Evolutionary conservation across 768 basidiomycete genomes (phyloP).

Genomic region (Pleurotus djamor): DNA sequence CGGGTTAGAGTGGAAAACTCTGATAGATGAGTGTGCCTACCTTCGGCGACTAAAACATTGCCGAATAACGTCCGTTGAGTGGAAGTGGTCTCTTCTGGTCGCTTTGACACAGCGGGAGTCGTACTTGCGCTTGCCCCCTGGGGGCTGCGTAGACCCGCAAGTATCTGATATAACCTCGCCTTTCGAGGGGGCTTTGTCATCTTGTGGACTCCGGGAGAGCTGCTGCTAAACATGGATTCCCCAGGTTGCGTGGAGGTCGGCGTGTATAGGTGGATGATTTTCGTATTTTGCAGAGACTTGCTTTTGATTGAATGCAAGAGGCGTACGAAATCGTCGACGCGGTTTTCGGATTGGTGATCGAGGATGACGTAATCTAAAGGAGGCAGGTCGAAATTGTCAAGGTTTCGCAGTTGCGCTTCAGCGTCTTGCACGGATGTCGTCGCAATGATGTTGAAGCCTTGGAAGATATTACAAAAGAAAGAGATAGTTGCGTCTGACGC

Average conservation of each 20-base stretch:
- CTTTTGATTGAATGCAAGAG: slow-evolving; percentile 39
- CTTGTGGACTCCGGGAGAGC: slow-evolving; percentile 54
- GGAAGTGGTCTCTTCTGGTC: slow-evolving; percentile 43
- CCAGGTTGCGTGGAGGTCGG: slow-evolving; percentile 61
- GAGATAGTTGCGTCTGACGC: slow-evolving; percentile 54
- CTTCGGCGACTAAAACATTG: slow-evolving; percentile 73
- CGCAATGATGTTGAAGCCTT: slow-evolving; percentile 46
- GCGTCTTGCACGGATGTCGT: slow-evolving; percentile 45
- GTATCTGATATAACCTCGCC: slow-evolving; percentile 54
- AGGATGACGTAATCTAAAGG: slow-evolving; percentile 64
- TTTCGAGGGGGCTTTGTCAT: slow-evolving; percentile 73
- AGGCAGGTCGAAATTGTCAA: slow-evolving; percentile 20
- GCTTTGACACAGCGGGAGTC: slow-evolving; percentile 32
- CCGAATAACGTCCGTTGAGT: slow-evolving; percentile 58
- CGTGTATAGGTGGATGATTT: slow-evolving; percentile 71
- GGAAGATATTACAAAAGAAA: slow-evolving; percentile 56
- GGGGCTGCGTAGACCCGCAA: slow-evolving; percentile 59
- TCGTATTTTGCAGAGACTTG: slow-evolving; percentile 46
- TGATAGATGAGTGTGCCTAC: slow-evolving; percentile 24
- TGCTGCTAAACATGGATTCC: slow-evolving; percentile 47
- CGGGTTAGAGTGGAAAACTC: not conserved
- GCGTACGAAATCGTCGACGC: slow-evolving; percentile 54
- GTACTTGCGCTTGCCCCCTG: slow-evolving; percentile 36
- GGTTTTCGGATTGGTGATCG: slow-evolving; percentile 62
- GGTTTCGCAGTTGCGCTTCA: slow-evolving; percentile 33